phyloP scores from a whole-genome alignment of 495 filamentous ascomycete species.

The Annulohypoxylon maeteangense region DNA sequence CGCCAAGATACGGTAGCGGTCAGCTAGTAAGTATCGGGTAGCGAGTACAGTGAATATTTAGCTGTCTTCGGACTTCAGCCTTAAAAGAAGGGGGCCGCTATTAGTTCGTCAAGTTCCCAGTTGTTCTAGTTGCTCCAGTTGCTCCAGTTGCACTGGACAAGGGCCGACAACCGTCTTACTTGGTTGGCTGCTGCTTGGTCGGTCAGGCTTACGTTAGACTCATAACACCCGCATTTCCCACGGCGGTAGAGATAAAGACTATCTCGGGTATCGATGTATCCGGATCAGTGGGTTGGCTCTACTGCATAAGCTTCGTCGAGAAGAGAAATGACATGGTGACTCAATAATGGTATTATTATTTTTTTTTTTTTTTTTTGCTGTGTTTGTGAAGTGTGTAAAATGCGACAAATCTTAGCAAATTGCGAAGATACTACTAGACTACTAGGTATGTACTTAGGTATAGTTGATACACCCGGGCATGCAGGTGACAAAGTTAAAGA shows the following conservation, averaged over 20 bases:
- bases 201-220: slow-evolving; percentile 37
- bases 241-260: slow-evolving; percentile 13
- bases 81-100: slow-evolving; percentile 29
- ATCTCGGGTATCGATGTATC: slow-evolving; percentile 12
- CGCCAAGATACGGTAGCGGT: neutral
- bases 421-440: too few species aligned
- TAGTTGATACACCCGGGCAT: too few species aligned
- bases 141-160: slow-evolving; percentile 14
- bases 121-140: too few species aligned
- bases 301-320: neutral
- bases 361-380: neutral
- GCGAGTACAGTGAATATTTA: neutral
- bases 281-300: slow-evolving; percentile 2
- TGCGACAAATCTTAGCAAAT: neutral
- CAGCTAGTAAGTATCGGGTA: too few species aligned
- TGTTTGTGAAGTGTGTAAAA: neutral
- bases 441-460: too few species aligned
- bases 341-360: neutral
- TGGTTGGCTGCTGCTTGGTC: slow-evolving; percentile 35
- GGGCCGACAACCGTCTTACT: neutral
- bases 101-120: slow-evolving; percentile 1
- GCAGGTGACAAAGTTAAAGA: too few species aligned
- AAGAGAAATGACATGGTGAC: neutral
- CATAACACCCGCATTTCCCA: slow-evolving; percentile 7
- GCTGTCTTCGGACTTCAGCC: slow-evolving; percentile 21